phyloP scores from a whole-genome alignment of 306 rosid species.

The Sesbania bispinosa region DNA sequence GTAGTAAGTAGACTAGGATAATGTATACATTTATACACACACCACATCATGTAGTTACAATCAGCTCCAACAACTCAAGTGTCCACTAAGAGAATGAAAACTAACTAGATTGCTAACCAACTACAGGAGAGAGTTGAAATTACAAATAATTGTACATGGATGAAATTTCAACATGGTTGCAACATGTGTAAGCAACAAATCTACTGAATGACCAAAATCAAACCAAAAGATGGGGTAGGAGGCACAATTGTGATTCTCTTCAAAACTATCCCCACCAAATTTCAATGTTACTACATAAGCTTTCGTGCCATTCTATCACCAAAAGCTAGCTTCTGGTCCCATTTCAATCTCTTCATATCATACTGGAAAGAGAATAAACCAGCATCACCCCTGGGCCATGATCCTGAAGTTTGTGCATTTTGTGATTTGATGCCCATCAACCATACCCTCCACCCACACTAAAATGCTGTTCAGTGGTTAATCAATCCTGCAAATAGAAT shows the following conservation, averaged over 20 bases:
- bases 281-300: neutral
- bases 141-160: neutral
- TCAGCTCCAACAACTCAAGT: neutral
- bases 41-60: too few species aligned
- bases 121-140: neutral
- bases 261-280: neutral
- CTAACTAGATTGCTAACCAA: neutral
- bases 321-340: too few species aligned
- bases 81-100: neutral
- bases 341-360: too few species aligned
- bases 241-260: neutral
- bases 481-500: too few species aligned
- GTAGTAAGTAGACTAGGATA: too few species aligned
- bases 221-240: neutral
- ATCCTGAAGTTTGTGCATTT: too few species aligned
- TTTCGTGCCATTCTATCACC: neutral
- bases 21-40: too few species aligned
- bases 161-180: neutral
- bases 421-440: too few species aligned
- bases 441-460: too few species aligned
- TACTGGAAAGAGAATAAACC: too few species aligned
- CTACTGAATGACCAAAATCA: neutral
- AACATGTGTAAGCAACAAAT: neutral
- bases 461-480: too few species aligned
- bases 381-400: too few species aligned